phyloP scores from a whole-genome alignment of 495 filamentous ascomycete species.

The Astrocystis sublimbata region DNA sequence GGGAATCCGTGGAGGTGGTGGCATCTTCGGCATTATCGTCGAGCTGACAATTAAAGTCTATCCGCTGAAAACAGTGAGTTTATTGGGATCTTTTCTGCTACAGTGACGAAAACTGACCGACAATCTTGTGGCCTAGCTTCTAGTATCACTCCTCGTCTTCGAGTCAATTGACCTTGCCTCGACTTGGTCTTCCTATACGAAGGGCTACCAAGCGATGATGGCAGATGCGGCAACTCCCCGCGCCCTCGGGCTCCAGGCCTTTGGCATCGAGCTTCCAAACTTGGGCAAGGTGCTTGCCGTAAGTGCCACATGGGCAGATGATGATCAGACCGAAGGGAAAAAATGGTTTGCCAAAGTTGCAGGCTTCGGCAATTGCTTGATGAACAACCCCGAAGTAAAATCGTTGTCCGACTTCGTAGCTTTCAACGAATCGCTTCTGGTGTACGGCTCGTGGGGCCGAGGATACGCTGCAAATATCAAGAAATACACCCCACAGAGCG shows the following conservation, averaged over 20 bases:
- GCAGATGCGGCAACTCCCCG: neutral
- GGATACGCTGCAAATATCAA: neutral
- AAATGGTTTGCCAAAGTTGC: slow-evolving; percentile 11
- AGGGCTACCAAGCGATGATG: neutral
- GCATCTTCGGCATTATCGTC: slow-evolving; percentile 49
- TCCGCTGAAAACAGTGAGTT: slow-evolving; percentile 33
- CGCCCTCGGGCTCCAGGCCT: slow-evolving; percentile 5
- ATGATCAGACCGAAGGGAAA: slow-evolving; percentile 10
- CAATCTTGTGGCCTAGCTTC: neutral
- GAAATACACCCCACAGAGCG: neutral
- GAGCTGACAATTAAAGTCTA: slow-evolving; percentile 31
- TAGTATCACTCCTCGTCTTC: neutral
- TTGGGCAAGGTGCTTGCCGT: slow-evolving; percentile 8
- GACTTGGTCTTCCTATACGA: neutral
- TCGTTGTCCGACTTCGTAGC: no score
- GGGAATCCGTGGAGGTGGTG: slow-evolving; percentile 44
- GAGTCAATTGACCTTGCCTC: slow-evolving; percentile 4
- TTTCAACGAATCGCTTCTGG: slow-evolving; percentile 8
- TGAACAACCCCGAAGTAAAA: slow-evolving; percentile 18
- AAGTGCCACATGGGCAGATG: slow-evolving; percentile 6
- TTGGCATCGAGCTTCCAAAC: slow-evolving; percentile 6
- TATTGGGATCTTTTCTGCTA: neutral
- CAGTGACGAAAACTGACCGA: neutral
- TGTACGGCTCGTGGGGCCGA: slow-evolving; percentile 1
- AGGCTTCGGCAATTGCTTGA: neutral